These are phyloP conservation scores for Samsoniella hepiali DNA, from an alignment of 2,329 filamentous ascomycete species.

Conservation along the genomic window DNA sequence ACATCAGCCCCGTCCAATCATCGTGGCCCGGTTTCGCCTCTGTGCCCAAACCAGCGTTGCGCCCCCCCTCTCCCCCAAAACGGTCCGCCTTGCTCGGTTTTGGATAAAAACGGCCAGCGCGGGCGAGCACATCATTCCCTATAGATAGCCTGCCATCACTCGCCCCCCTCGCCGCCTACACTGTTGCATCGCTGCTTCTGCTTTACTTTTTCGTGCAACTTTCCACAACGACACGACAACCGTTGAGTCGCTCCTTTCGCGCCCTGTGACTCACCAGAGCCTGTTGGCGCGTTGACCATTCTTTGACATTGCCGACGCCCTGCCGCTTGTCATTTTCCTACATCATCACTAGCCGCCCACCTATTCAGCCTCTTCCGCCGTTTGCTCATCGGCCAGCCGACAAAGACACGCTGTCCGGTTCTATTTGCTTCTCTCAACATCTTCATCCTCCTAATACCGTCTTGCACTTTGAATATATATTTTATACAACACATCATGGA, in stretches of 20 bases:
- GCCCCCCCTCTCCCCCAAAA: too few species aligned
- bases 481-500: conserved; percentile 10
- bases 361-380: conserved; percentile 1
- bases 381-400: neutral
- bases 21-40: conserved; percentile 18
- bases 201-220: neutral
- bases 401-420: conserved; percentile 1
- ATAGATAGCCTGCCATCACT: neutral
- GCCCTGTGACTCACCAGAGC: neutral
- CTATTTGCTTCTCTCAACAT: neutral
- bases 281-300: neutral
- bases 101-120: conserved; percentile 9
- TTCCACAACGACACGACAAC: conserved; percentile 1
- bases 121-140: neutral
- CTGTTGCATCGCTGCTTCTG: conserved; percentile 3
- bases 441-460: neutral
- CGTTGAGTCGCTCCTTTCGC: neutral
- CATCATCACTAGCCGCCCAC: conserved; percentile 2
- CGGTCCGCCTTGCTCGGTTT: neutral
- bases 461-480: neutral
- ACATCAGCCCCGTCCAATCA: conserved; percentile 26
- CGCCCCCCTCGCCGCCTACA: neutral
- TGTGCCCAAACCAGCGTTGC: neutral
- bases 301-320: conserved; percentile 9
- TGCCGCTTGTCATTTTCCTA: conserved; percentile 1